A percentile compares a stretch with the other conserved stretches of the same genome.
These are phyloP conservation scores for Conringia planisiliqua DNA, from an alignment of 345 rosid genomes.

Conservation along the genomic window DNA sequence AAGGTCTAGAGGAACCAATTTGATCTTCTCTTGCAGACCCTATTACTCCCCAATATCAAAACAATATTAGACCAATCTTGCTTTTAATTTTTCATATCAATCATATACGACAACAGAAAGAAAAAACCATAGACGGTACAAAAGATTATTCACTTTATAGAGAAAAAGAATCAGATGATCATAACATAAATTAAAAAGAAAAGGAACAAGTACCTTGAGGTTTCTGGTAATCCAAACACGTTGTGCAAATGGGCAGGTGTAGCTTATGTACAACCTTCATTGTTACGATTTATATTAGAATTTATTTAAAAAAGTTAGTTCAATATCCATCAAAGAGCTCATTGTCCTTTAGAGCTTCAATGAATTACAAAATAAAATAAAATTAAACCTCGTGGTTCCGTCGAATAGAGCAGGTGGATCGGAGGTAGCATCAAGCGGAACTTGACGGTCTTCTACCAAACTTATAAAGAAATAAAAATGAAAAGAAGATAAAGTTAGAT, in stretches of 20 bases:
- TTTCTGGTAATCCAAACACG: constrained; percentile 82
- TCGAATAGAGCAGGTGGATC: constrained; percentile 71
- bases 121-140: background rate
- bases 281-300: background rate
- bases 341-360: background rate
- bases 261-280: constrained; percentile 65
- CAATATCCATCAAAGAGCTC: background rate
- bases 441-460: constrained; percentile 47
- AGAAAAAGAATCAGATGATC: no score
- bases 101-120: background rate
- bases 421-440: constrained; percentile 47
- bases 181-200: no score
- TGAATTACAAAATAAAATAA: background rate
- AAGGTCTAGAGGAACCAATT: constrained; percentile 68
- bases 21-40: constrained; percentile 83
- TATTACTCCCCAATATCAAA: constrained; percentile 26
- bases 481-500: background rate
- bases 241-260: constrained; percentile 76
- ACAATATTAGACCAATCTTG: background rate
- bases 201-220: constrained; percentile 49
- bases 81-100: background rate
- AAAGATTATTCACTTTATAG: no score
- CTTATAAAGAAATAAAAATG: background rate
- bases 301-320: no score
- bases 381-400: constrained; percentile 60